These are phyloP conservation scores for Neopestalotiopsis rosae DNA, from an alignment of 2,329 filamentous ascomycete species.

Conservation along the genomic window DNA sequence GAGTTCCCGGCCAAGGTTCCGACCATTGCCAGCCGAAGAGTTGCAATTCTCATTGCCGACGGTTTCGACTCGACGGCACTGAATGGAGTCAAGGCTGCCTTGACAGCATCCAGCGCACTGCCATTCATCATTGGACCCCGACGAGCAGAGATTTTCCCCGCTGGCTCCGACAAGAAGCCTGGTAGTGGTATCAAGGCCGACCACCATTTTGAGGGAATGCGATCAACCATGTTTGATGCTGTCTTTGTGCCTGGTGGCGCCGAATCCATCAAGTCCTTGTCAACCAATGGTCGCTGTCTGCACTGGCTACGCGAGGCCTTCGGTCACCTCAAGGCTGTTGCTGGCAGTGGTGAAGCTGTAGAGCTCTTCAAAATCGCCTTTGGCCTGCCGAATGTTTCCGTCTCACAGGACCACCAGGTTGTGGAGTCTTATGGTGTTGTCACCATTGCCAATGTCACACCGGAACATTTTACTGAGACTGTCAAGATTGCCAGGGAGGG, in stretches of 20 bases:
- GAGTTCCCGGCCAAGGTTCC: conserved; percentile 68
- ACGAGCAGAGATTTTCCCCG: conserved; percentile 69
- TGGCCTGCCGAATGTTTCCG: conserved; percentile 44
- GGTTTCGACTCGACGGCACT: conserved; percentile 75
- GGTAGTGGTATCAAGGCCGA: conserved; percentile 68
- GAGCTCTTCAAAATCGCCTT: conserved; percentile 61
- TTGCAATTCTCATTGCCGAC: conserved; percentile 79
- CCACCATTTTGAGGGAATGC: conserved; percentile 80
- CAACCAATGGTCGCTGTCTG: conserved; percentile 72
- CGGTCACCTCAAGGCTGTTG: conserved; percentile 81
- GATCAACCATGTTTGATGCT: conserved; percentile 82
- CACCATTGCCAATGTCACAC: conserved; percentile 60
- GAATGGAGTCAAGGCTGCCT: conserved; percentile 65
- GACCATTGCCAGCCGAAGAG: conserved; percentile 72
- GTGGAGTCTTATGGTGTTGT: conserved; percentile 80
- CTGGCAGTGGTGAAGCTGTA: conserved; percentile 75
- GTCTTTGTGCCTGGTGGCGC: conserved; percentile 77
- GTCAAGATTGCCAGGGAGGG: conserved; percentile 70
- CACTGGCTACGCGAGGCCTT: conserved; percentile 84
- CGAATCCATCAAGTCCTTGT: conserved; percentile 65
- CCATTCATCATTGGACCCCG: conserved; percentile 76
- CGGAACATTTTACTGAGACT: conserved; percentile 65
- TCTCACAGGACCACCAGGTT: conserved; percentile 53
- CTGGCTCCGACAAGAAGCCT: conserved; percentile 57
- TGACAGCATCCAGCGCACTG: conserved; percentile 67